phyloP scores from a whole-genome alignment of 805 yeast species.

The Vanderwaltozyma tropicalis region DNA sequence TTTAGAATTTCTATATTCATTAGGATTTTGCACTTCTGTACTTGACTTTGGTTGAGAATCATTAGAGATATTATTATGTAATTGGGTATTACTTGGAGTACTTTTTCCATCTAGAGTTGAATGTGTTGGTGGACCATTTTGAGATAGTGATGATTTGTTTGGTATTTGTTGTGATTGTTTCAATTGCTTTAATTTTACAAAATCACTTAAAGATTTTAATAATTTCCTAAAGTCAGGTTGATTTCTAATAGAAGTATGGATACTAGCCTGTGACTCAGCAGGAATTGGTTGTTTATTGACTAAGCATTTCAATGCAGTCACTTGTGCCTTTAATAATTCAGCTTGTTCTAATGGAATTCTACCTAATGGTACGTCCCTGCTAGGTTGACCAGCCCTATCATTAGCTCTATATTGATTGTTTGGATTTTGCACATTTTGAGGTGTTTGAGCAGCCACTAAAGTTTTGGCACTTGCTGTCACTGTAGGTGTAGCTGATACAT shows the following conservation, averaged over 20 bases:
- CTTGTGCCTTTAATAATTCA: constrained; percentile 26
- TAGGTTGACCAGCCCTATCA: not conserved
- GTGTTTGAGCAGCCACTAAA: constrained; percentile 2
- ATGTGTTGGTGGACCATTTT: not conserved
- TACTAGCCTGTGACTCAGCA: constrained; percentile 16
- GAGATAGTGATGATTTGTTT: not conserved
- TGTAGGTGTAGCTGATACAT: constrained; percentile 11
- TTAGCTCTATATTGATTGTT: not conserved
- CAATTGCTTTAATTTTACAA: constrained; percentile 13
- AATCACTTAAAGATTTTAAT: constrained; percentile 22
- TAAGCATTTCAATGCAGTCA: constrained; percentile 26
- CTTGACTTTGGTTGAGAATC: too few species aligned
- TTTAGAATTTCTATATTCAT: too few species aligned
- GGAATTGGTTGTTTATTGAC: constrained; percentile 26
- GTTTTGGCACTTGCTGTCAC: constrained; percentile 7
- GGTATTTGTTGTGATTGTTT: constrained; percentile 3
- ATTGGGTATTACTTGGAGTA: too few species aligned
- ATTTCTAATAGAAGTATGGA: constrained; percentile 24
- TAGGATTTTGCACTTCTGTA: too few species aligned
- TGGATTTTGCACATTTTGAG: not conserved
- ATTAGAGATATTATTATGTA: too few species aligned
- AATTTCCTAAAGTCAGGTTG: constrained; percentile 28
- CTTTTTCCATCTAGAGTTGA: too few species aligned
- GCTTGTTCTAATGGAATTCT: constrained; percentile 16
- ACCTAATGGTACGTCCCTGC: not conserved